phyloP scores from a whole-genome alignment of 371 early-diverging fungal species.

The Apophysomyces sp. region DNA sequence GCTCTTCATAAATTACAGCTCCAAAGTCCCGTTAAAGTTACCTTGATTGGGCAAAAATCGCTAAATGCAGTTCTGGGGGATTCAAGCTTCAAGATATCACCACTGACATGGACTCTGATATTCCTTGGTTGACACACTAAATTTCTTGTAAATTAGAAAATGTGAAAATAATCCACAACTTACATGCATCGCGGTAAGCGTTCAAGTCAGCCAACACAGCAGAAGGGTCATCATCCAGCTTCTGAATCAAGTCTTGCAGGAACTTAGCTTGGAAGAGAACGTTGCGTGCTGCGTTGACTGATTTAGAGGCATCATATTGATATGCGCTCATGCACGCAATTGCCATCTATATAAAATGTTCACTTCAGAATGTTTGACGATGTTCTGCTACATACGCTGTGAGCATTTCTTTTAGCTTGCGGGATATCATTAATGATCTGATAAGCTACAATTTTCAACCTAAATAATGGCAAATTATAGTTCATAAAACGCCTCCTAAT shows the following conservation, averaged over 20 bases:
- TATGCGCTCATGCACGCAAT: conserved; percentile 47
- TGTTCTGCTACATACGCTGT: conserved; percentile 35
- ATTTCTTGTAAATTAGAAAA: neutral
- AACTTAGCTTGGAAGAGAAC: conserved; percentile 55
- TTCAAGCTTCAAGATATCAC: conserved; percentile 53
- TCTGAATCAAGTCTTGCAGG: conserved; percentile 50
- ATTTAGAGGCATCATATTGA: conserved; percentile 50
- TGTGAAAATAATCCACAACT: conserved; percentile 10
- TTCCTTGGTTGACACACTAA: conserved; percentile 58
- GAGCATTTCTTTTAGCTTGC: conserved; percentile 60
- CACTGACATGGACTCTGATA: conserved; percentile 61
- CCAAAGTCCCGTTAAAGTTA: neutral
- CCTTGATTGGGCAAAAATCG: conserved; percentile 26
- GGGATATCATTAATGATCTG: conserved; percentile 67
- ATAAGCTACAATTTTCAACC: conserved; percentile 56
- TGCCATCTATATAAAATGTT: conserved; percentile 45
- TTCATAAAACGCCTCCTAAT: neutral
- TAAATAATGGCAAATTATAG: neutral
- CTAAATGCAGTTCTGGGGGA: conserved; percentile 49
- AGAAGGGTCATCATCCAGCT: conserved; percentile 49
- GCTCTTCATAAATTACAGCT: neutral
- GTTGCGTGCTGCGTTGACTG: conserved; percentile 49
- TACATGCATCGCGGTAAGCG: conserved; percentile 59
- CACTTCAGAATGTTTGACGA: neutral
- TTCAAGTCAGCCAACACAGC: conserved; percentile 49